Evolutionary conservation across 202 grass and related monocot species (phyloP).

Genomic region (Digitaria exilis): DNA sequence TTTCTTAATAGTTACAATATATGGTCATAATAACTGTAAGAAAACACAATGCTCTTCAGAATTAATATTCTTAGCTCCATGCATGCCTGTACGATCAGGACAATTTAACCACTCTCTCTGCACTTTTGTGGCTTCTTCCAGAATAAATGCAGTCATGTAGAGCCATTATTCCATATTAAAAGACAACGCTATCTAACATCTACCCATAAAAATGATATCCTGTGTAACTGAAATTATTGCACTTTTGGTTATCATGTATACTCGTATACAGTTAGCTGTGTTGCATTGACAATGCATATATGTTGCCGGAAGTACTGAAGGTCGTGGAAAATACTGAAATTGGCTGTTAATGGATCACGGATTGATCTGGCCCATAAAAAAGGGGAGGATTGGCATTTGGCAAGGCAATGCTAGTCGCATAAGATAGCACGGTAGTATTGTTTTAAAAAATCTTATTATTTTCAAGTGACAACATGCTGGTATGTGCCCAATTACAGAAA

Average conservation of each 20-base stretch:
- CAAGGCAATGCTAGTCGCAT: not conserved
- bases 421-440: not conserved
- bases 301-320: no score
- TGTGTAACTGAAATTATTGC: not conserved
- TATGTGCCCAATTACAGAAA: conserved; percentile 40
- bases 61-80: not conserved
- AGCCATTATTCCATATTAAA: no score
- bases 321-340: no score
- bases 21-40: not conserved
- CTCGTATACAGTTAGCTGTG: not conserved
- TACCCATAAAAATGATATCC: not conserved
- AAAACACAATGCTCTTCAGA: not conserved
- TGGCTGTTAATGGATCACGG: no score
- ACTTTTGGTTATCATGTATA: no score
- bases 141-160: not conserved
- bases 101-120: not conserved
- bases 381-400: not conserved
- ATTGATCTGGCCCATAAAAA: no score
- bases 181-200: not conserved
- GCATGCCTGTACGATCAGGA: no score
- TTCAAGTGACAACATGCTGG: conserved; percentile 10
- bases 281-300: no score
- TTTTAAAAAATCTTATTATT: not conserved
- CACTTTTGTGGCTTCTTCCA: not conserved
- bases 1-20: not conserved